Base-by-base conservation (phyloP, 202 grass and related monocot genomes). In the Musa balbisiana region DNA sequence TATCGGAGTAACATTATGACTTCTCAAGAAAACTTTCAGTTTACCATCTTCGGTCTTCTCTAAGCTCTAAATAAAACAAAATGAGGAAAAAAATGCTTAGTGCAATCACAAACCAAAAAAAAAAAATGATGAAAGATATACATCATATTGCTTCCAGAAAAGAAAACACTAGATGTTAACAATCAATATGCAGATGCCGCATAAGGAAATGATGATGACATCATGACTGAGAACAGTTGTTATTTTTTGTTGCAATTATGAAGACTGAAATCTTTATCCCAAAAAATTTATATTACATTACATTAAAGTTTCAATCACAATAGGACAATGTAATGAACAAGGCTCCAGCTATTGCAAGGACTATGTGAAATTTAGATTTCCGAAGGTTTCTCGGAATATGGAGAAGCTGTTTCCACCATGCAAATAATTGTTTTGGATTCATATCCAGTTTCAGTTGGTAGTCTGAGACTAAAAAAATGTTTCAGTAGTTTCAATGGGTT, bases 1-100 rank as follows among this genome's bases (percentile, higher is more conserved):
- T 83, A 98, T 88, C 83, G 95, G 95, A 80, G 91, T 92, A 62
- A 92, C 95, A 87, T 90, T 83, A 81, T 86, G 86, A 83, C 69
- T 88, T 73, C 78, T 94, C 62, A 98, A 77, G 12, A 75, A 52
- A 82, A 98, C 79, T 80, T 94, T 98, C 79, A 86, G 15, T 82
- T 88, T 94, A 14, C 87, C 89, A 74, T 89, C 60, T 15, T 77
- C 85, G 67, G 50, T 79, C 71, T 88, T 87, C 73, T 98, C 91
- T 67, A 98, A 85, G 80, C 87, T 88, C 95, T 98, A 80, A 86
- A 22, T 24, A 23, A 83, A 73, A 67, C 11, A 64, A 77, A 64
- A 75, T 15, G 56, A 17, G 22, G 58, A 10, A 15, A 33, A 24
- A 26, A 74, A 17, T 33, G 2, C 22, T 55, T 67, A 79, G 25